phyloP scores from a whole-genome alignment of 208 protist genomes.

The Acanthamoeba healyi region DNA sequence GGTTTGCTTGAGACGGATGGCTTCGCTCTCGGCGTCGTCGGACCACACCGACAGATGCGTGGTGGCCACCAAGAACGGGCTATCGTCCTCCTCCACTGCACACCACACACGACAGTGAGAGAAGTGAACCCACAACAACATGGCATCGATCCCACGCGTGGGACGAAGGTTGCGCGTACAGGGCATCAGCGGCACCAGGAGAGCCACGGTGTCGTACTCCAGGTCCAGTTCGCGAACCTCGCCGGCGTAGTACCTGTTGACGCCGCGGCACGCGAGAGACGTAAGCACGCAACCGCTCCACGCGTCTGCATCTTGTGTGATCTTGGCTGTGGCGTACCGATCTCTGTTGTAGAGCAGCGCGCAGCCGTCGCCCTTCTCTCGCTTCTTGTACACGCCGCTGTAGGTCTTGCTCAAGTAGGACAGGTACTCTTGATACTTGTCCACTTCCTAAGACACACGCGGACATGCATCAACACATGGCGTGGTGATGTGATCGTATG shows the following conservation, averaged over 20 bases:
- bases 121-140: not conserved
- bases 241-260: not conserved
- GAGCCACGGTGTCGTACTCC: not conserved
- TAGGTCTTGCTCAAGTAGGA: conserved; percentile 27
- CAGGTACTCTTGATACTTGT: conserved; percentile 50
- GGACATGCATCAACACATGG: too few relatives aligned
- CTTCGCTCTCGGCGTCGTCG: conserved; percentile 32
- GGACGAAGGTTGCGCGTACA: not conserved
- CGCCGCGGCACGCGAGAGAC: not conserved
- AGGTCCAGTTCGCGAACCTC: not conserved
- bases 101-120: not conserved
- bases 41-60: conserved; percentile 28
- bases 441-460: not conserved
- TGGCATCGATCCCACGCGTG: not conserved
- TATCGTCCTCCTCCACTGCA: conserved; percentile 2
- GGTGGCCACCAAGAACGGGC: conserved; percentile 11
- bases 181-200: conserved; percentile 33
- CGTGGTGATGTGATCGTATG: too few relatives aligned
- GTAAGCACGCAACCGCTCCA: not conserved
- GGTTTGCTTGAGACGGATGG: not conserved
- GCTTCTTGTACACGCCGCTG: conserved; percentile 14
- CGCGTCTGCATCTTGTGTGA: too few relatives aligned
- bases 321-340: too few relatives aligned
- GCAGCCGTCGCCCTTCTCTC: conserved; percentile 41
- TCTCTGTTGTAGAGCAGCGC: conserved; percentile 10